Conservation (phyloP, 495 filamentous ascomycete species). For the Penicillium ochrochloron region DNA sequence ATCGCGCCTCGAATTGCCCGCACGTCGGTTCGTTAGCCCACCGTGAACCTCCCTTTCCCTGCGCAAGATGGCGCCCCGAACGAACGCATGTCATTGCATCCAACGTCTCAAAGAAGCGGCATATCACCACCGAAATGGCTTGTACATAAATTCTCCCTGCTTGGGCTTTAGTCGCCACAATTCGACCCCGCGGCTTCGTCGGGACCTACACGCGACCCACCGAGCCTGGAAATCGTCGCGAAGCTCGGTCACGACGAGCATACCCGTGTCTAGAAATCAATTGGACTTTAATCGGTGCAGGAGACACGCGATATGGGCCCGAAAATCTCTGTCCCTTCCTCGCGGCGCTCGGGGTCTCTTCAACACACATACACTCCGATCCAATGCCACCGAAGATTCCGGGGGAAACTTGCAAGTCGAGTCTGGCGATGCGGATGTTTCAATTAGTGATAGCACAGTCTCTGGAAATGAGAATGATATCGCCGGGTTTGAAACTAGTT, state of each 20-base stretch:
- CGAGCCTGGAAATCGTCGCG: background rate
- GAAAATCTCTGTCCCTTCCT: background rate
- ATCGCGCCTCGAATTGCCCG: background rate
- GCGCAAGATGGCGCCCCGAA: conserved; percentile 21
- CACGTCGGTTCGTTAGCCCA: conserved; percentile 1
- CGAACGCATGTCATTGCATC: conserved; percentile 12
- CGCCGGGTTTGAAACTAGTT: background rate
- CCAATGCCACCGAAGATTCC: background rate
- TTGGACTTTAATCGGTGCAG: background rate
- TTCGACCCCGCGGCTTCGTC: conserved; percentile 3
- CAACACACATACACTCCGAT: background rate
- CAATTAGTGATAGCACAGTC: background rate
- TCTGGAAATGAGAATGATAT: too few relatives aligned
- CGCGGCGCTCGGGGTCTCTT: background rate
- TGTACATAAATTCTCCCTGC: background rate
- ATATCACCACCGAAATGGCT: background rate
- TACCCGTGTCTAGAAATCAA: background rate
- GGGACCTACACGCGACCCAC: conserved; percentile 13
- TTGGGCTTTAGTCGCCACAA: background rate
- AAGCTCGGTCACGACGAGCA: background rate
- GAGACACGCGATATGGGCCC: background rate
- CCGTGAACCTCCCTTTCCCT: conserved; percentile 4
- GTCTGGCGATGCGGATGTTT: background rate
- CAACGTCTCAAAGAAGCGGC: conserved; percentile 12
- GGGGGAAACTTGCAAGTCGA: background rate